Evolutionary conservation across 805 yeast species (phyloP), one percentile per base, ranked within the genome.

Genomic region (Metschnikowia arizonensis): DNA sequence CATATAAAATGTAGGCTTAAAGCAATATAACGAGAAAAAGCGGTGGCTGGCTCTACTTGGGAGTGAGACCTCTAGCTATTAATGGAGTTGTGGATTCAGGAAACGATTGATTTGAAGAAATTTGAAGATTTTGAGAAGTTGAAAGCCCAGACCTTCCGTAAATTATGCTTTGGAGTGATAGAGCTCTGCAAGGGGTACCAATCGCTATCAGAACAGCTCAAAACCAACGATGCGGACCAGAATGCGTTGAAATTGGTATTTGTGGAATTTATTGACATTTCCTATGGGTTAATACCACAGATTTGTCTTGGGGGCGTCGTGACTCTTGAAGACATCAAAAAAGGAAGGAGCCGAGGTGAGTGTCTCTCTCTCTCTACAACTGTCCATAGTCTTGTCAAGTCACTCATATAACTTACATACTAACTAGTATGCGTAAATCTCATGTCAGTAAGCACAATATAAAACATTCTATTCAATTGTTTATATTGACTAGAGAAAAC

Each of bases 281-380:
- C 97, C 0, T 93, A 44, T 93, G 99, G 99, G 99, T 99, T 23
- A 93, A 93, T 64, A 97, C 98, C 15, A 88, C 97, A 3, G 99
- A 93, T 64, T 75, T 93, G 59, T 88, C 97, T 0, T 69, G 90
- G 95, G 3, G 89, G 87, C 47, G 88, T 90, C n/a, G 81, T 89
- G 6, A 60, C 73, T 2, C 62, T 88, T 24, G 97, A 90, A 38
- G 97, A 93, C 53, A 85, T 93, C 57, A 85, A 88, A 64, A 81
- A 91, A 5, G 32, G 99, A 93, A 70, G 97, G 97, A 33, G 86
- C 85, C 10, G 88, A 85, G 50, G 88, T 88, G 15, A 76, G 98
- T n/a, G n/a, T n/a, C n/a, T n/a, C n/a, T n/a, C n/a, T n/a, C n/a
- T n/a, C n/a, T n/a, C n/a, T n/a, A n/a, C n/a, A n/a, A n/a, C n/a